Evolutionary conservation across 768 basidiomycete genomes (phyloP), one percentile per base, ranked within the genome.

Genomic region (Trametes cingulata): DNA sequence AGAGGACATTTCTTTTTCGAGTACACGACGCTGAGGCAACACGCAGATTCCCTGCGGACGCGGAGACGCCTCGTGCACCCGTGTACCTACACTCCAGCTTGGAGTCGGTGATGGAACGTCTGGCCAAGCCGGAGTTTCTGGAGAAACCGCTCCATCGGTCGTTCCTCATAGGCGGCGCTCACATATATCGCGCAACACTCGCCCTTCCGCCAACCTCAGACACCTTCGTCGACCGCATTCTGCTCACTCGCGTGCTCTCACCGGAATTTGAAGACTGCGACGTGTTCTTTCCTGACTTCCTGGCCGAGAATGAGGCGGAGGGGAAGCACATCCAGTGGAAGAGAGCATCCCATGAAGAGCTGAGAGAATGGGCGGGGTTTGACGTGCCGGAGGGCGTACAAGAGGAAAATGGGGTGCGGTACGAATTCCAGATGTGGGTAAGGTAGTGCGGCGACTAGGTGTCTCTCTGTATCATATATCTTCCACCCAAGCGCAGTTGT

Each of bases 391-490:
- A 80, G 62, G 93, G 91, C 3, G 75, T 83, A 67, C 87, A 91
- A 72, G 84, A 85, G 71, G 94, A 97, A 74, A 89, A 90, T 55
- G 92, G 87, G 10, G 78, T 93, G 45, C 78, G 81, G 65, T 99
- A 95, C 72, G 90, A 92, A 76, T 97, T 88, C 74, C 92, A 99
- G 78, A 94, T 99, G 94, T 99, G 96, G 96, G 80, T 85, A 50
- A 81, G 83, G 25, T 66, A 64, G 58, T 19, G 36, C 25, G 19
- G 14, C 49, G 20, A 41, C 49, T 53, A 42, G 6, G 47, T 24
- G 29, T 42, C 33, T 22, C n/a, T 20, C 29, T 37, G 45, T 54
- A 56, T 48, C 33, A 41, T 55, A 48, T 40, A 15, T 39, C 37
- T 41, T 49, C 39, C 27, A 9, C 43, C 33, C 20, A 20, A 9